These are phyloP conservation scores for Talaromyces funiculosus DNA, from an alignment of 2,329 filamentous ascomycete genomes.

Conservation along the genomic window DNA sequence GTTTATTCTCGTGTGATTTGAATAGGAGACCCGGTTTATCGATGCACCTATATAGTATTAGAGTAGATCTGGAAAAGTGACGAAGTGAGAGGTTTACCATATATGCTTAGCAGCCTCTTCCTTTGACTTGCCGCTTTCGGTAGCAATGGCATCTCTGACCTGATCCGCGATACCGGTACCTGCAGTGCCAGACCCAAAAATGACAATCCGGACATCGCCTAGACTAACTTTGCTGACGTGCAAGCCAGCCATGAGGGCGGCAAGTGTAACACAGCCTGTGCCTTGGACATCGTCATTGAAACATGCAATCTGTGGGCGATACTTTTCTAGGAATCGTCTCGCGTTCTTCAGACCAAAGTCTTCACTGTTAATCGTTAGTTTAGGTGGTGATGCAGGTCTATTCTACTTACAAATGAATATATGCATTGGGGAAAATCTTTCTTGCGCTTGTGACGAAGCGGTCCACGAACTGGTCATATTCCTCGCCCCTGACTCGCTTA, in stretches of 20 bases:
- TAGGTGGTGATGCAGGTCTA: not conserved
- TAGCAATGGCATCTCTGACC: constrained; percentile 69
- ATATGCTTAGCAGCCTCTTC: constrained; percentile 76
- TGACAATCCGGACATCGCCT: constrained; percentile 62
- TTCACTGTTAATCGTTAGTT: constrained; percentile 42
- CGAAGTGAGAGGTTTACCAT: constrained; percentile 39
- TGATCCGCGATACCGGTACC: constrained; percentile 84
- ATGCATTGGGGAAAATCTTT: constrained; percentile 69
- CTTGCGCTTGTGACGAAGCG: constrained; percentile 64
- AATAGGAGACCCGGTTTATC: constrained; percentile 76
- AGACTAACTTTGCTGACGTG: constrained; percentile 63
- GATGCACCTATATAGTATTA: constrained; percentile 55
- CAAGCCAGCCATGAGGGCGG: constrained; percentile 71
- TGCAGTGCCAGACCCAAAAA: constrained; percentile 77
- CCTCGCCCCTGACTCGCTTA: constrained; percentile 60
- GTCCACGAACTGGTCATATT: constrained; percentile 73
- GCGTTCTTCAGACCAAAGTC: constrained; percentile 79
- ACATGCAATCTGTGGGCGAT: constrained; percentile 67
- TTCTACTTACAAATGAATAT: constrained; percentile 65
- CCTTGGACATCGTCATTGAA: constrained; percentile 93
- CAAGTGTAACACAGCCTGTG: constrained; percentile 80
- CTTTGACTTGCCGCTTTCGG: constrained; percentile 60
- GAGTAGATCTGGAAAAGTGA: constrained; percentile 35
- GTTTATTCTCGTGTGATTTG: constrained; percentile 52
- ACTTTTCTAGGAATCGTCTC: constrained; percentile 68